Base-by-base conservation (phyloP, 1,284 basidiomycete genomes). In the Chalciporus sp. region DNA sequence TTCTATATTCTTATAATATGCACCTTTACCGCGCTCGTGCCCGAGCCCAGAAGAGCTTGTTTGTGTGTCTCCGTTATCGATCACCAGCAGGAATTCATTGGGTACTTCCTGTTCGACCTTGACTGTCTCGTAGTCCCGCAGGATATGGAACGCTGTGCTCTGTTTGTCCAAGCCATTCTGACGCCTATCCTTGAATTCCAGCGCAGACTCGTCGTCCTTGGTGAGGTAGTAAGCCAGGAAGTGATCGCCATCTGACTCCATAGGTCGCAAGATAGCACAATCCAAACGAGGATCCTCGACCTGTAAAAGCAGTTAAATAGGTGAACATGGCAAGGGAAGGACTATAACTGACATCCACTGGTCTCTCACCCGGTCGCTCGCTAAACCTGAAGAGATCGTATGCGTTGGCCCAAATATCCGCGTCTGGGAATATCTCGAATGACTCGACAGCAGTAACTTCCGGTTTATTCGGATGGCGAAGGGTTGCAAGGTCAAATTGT, bases 141-240 rank as follows among this genome's bases (percentile, higher is more conserved):
- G 80, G 63, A 88, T 86, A 57, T 85, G 80, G 74, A 90, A 92
- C 46, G 78, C 72, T 0, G 84, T 87, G 52, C 84, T 79, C 85
- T 88, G 63, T 19, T 26, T 29, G 4, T 42, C 31, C 10, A 42
- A 39, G 17, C 76, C 58, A 14, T 61, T 65, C 20, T 67, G 68
- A 27, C 82, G 75, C 31, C 73, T 73, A 31, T 80, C 75, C 62
- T 85, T 86, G 68, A 86, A 84, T 51, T 73, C 71, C n/a, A 77
- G 53, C 0, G 88, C 86, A 8, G 80, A 74, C 26, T 86, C 86
- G 62, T 94, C 92, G 52, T 92, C 87, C 62, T 83, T 79, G 1
- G 92, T 90, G 12, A 95, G 80, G 64, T 94, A 95, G 70, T 92
- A 95, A n/a, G 91, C 86, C 54, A 96, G 74, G 77, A 94, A 90